Base-by-base conservation (phyloP, 805 yeast genomes). In the Candida cerambycidarum region DNA sequence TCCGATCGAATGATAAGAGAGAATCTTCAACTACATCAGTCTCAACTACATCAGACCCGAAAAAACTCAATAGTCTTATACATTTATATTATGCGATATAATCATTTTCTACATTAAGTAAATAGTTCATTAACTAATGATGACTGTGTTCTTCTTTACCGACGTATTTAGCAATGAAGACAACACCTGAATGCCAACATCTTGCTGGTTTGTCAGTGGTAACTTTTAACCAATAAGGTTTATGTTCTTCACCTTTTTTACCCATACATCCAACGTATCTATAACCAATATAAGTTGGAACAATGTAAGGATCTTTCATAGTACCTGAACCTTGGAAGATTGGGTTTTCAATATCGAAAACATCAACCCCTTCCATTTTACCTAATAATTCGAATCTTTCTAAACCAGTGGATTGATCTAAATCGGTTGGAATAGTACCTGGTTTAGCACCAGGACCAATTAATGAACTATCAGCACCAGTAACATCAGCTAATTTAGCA, bases 141-240 rank as follows among this genome's bases (percentile, higher is more conserved):
- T 79, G 82, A 63, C 73, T 77, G 62, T 78, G 82, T 58, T 70
- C 78, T 55, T 83, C 85, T 54, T 82, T 85, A 69, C 97, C 97
- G 59, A 90, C 78, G 73, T 83, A 84, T 72, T 89, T 86, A 58
- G 90, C 72, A 61, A 86, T 82, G 78, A 85, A 92, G 55, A 89
- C 96, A 56, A 90, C 84, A 70, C 99, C 99, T 70, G 98, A 92
- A 71, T 93, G 97, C 96, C 97, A 88, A 75, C 97, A 93, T 82
- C 99, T 89, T 55, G 86, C 86, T 48, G 85, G 85, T 69, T 87
- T 75, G 38, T 79, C 86, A 52, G 76, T 79, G 54, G 89, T 85
- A 58, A 95, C 95, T 70, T 82, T 83, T 75, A 90, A 79, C 97
- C 97, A 92, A 83, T 82, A 80, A 54, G 88, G 80, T 58, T 80